Percentiles rank a stretch among this genome's conserved stretches.
Conservation (phyloP, 257 asterid genomes). For the Solanum bulbocastanum region DNA sequence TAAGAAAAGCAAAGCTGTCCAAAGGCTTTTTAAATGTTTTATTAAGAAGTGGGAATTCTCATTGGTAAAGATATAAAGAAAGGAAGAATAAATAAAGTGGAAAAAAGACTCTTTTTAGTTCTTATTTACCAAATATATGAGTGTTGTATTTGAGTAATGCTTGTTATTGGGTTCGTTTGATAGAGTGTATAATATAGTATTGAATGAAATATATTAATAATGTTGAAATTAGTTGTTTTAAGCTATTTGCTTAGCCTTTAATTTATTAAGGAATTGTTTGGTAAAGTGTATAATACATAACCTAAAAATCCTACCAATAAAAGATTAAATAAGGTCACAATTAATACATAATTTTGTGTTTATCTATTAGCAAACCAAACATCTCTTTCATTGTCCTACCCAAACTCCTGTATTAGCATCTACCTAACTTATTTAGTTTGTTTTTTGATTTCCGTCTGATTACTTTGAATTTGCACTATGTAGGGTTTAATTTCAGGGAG, state of each 20-base stretch:
- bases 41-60: not conserved
- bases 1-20: not conserved
- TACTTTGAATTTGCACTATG: fast-evolving
- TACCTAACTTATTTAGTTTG: no score
- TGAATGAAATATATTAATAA: no score
- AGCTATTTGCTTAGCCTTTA: not conserved
- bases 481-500: fast-evolving
- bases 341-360: not conserved
- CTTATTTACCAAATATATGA: no score
- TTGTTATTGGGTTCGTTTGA: no score
- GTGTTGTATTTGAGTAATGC: not conserved
- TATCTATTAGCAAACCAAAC: not conserved
- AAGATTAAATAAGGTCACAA: not conserved
- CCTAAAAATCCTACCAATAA: no score
- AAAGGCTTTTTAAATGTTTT: not conserved
- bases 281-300: no score
- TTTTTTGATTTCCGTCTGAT: fast-evolving
- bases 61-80: not conserved
- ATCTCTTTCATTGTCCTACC: not conserved
- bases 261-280: no score
- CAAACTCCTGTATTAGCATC: not conserved
- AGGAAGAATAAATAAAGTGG: not conserved
- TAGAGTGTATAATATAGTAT: not conserved
- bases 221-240: no score
- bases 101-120: no score